phyloP scores from a whole-genome alignment of 106 monocot genomes.

The Posidonia australis region DNA sequence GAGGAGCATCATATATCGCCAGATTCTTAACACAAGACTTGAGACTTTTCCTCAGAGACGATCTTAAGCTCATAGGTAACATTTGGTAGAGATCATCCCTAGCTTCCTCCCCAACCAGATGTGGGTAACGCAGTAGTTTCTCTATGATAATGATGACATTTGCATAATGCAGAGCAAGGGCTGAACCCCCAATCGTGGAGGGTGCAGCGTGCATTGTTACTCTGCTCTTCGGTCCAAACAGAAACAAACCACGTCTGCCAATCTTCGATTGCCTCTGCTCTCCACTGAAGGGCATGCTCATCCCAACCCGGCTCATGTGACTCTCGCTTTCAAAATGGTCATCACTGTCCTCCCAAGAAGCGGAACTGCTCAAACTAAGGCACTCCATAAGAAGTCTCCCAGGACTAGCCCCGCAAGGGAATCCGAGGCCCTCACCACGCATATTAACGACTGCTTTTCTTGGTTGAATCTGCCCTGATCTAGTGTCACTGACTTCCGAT shows the following conservation, averaged over 20 bases:
- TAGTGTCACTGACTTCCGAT: neutral
- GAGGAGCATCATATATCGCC: conserved; percentile 80
- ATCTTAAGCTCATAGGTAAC: conserved; percentile 59
- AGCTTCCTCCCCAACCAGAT: conserved; percentile 81
- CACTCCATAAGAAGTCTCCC: conserved; percentile 66
- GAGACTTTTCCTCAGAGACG: conserved; percentile 43
- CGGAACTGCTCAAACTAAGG: conserved; percentile 48
- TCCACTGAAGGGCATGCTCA: conserved; percentile 17
- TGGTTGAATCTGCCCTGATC: neutral
- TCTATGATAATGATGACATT: conserved; percentile 86
- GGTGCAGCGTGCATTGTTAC: conserved; percentile 48
- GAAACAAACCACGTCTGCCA: conserved; percentile 1
- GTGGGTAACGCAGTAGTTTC: conserved; percentile 74
- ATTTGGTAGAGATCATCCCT: conserved; percentile 89
- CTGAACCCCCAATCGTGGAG: conserved; percentile 70
- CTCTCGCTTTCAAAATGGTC: conserved; percentile 22
- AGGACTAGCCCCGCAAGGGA: conserved; percentile 49
- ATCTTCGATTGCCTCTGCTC: conserved; percentile 12
- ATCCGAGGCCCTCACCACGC: conserved; percentile 15
- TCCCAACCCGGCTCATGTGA: conserved; percentile 1
- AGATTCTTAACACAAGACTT: conserved; percentile 56
- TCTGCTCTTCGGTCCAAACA: conserved; percentile 45
- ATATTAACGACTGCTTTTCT: conserved; percentile 9
- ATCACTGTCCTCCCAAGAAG: conserved; percentile 19
- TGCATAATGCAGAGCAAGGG: conserved; percentile 75